Base-by-base conservation (phyloP, 2,329 filamentous ascomycete species). In the Trichophyton benhamiae region DNA sequence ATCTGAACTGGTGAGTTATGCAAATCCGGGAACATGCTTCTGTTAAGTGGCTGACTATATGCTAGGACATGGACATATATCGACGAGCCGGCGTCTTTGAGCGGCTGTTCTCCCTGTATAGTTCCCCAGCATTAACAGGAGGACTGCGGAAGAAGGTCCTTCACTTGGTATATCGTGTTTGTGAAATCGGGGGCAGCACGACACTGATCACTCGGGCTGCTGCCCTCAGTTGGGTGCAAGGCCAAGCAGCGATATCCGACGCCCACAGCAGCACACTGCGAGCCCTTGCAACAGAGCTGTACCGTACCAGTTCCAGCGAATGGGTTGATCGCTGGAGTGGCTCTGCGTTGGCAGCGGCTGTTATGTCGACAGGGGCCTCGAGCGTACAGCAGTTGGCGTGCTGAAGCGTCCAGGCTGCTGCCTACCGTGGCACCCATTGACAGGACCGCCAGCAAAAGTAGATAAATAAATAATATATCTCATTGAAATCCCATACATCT, bases 171-270 rank as follows among this genome's bases (percentile, higher is more conserved):
- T 86, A 86, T 68, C 81, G 87, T 46, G 84, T 86, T 2, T 85
- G 84, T 0, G 80, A 80, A 53, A 82, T 91, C 36, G 81, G 85
- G 1, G 90, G 88, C 0, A 89, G 87, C 72, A 88, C 86, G 3
- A 92, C 87, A n/a, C 77, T 95, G 53, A 80, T 90, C 42, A 95
- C 90, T 0, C 79, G 91, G 61, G 85, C 87, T 49, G 89, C 88
- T 15, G 77, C 88, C 20, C 72, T 92, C 60, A 86, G 82, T 66
- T 95, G 90, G 91, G 78, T 92, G 7, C 80, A 86, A 62, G 81
- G 82, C 63, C 83, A 84, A 67, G 72, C 81, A 41, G 79, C 79
- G 3, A 72, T 73, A 52, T 78, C 80, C 15, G 80, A 82, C 65
- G 74, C 72, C 0, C 71, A 71, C 61, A 68, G 72, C 33, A 66